phyloP scores from a whole-genome alignment of 345 rosid genomes.

The Atalantia buxifolia region DNA sequence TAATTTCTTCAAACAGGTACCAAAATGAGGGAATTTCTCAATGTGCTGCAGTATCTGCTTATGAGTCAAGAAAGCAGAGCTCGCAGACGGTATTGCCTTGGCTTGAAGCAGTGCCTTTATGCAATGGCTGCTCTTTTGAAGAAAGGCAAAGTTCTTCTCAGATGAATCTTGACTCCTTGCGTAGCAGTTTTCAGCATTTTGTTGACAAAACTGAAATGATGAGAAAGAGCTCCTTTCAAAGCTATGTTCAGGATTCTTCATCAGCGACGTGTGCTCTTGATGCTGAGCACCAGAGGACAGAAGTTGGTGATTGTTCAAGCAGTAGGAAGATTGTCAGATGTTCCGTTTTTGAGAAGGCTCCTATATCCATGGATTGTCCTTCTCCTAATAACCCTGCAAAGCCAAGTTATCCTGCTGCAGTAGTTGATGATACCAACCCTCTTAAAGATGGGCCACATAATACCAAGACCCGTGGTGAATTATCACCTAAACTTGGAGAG shows the following conservation, averaged over 20 bases:
- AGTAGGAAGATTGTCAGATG: conserved; percentile 33
- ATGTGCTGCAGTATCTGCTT: conserved; percentile 5
- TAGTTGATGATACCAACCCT: conserved; percentile 13
- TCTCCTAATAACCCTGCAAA: conserved; percentile 13
- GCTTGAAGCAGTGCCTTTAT: conserved; percentile 33
- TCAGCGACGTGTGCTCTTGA: conserved; percentile 30
- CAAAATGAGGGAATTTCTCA: conserved; percentile 18
- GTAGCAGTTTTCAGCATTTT: conserved; percentile 29
- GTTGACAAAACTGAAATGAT: conserved; percentile 23
- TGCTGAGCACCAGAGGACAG: conserved; percentile 30
- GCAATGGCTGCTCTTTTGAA: conserved; percentile 24
- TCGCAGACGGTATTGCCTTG: conserved; percentile 39
- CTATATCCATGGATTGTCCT: conserved; percentile 24
- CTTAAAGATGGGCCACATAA: conserved; percentile 12
- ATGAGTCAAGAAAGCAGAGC: conserved; percentile 15
- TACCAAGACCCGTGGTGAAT: conserved; percentile 9
- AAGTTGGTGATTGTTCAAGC: conserved; percentile 29
- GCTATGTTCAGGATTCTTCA: conserved; percentile 31
- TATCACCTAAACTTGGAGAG: conserved; percentile 15
- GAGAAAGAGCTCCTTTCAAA: conserved; percentile 24
- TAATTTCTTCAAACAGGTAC: conserved; percentile 7
- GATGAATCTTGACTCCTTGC: conserved; percentile 30
- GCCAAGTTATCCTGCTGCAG: conserved; percentile 6
- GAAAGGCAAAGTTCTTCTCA: conserved; percentile 33
- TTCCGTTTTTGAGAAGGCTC: conserved; percentile 30